phyloP scores from a whole-genome alignment of 2,329 filamentous ascomycete genomes.

The Helotiales sp. region DNA sequence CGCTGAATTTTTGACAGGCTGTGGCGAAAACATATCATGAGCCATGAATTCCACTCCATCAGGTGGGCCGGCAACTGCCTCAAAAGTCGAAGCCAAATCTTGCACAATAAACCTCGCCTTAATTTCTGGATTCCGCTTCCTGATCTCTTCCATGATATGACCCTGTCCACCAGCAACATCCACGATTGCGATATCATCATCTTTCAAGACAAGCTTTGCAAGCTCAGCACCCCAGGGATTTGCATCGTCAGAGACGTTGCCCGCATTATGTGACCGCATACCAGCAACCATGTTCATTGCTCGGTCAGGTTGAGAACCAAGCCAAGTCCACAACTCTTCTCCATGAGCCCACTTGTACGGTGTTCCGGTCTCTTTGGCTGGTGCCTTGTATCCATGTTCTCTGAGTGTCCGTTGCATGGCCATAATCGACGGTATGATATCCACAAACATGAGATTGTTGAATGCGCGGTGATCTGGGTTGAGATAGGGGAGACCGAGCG shows the following conservation, averaged over 20 bases:
- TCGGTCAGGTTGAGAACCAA: constrained; percentile 33
- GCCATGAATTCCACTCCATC: constrained; percentile 41
- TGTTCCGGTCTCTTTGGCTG: constrained; percentile 33
- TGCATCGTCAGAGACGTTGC: constrained; percentile 26
- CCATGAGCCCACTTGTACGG: constrained; percentile 35
- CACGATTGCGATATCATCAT: constrained; percentile 33
- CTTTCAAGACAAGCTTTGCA: constrained; percentile 51
- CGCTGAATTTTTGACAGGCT: constrained; percentile 30
- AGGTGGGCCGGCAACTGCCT: constrained; percentile 22
- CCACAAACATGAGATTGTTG: constrained; percentile 33
- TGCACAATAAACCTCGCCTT: constrained; percentile 36
- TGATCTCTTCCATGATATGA: constrained; percentile 33
- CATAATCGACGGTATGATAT: constrained; percentile 34
- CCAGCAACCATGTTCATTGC: constrained; percentile 35
- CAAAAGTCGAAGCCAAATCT: constrained; percentile 34
- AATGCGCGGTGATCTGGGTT: constrained; percentile 33
- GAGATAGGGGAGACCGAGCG: constrained; percentile 28
- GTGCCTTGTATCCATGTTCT: constrained; percentile 33
- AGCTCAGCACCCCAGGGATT: constrained; percentile 67
- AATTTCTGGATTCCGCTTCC: constrained; percentile 27
- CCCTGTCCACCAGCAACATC: constrained; percentile 37
- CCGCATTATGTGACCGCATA: constrained; percentile 30
- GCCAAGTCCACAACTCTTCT: constrained; percentile 36
- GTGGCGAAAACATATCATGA: constrained; percentile 41
- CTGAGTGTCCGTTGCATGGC: constrained; percentile 34